Base-by-base conservation (phyloP, 176 grass and related monocot species). In the Carex littledalei region DNA sequence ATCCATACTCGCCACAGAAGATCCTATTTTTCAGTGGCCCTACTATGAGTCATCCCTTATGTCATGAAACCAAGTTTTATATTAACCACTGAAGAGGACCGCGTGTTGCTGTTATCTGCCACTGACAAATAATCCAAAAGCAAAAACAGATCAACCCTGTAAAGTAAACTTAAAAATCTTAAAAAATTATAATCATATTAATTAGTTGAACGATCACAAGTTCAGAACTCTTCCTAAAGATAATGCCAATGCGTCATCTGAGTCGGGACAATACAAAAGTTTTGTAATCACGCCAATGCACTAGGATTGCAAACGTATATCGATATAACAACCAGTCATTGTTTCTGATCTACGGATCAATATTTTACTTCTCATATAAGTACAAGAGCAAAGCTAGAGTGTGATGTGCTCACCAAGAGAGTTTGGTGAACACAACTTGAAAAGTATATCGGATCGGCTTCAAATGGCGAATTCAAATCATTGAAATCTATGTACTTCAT, bases 11-110 rank as follows among this genome's bases (percentile, higher is more conserved):
- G 24, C 1, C 47, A 55, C 21, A 78, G 21, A 78, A 78, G 50
- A 78, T 32, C 18, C 24, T 14, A 31, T 13, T 11, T 29, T 31
- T 13, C 4, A 22, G 0, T 5, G 81, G 43, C 6, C 81, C 41
- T 83, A 83, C 63, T 3, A 54, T 83, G 63, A 83, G 20, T 83
- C 81, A 68, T 66, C 60, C 59, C 81, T 68, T 43, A 83, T 66
- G 80, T 83, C 80, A 83, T 52, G 3, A 45, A 83, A 47, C 8
- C n/a, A 5, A 26, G 39, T 83, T 83, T 77, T 67, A 47, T 82
- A 82, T 62, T 82, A 8, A 10, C n/a, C 18, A 10, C 18, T 72
- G 35, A 39, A 21, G 16, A n/a, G 17, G 68, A n/a, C 68, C 35
- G 9, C 37, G 49, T 0, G 18, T 71, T 75, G 68, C 7, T 69